Evolutionary conservation across 192 early-diverging fungal genomes (phyloP).

Genomic region (Gonapodya sp.): DNA sequence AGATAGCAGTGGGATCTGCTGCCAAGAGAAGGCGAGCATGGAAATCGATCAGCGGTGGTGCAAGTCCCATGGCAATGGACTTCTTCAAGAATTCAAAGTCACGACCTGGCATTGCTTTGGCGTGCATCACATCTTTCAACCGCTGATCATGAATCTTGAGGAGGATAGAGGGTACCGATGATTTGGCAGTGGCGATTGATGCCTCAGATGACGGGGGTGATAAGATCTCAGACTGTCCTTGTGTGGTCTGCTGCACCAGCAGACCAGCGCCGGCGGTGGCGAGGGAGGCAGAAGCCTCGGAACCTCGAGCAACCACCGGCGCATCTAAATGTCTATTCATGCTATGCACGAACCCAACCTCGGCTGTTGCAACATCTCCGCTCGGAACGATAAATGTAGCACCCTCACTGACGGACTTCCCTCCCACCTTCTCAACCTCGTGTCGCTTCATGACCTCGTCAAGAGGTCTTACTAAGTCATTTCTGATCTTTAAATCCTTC

Average conservation of each 20-base stretch:
- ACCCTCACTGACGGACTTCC: neutral
- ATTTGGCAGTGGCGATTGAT: constrained; percentile 19
- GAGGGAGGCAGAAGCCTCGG: neutral
- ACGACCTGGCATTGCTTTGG: constrained; percentile 62
- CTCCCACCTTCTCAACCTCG: constrained; percentile 3
- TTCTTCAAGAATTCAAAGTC: constrained; percentile 55
- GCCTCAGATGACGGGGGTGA: neutral
- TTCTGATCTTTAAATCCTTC: constrained; percentile 39
- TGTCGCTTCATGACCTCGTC: constrained; percentile 10
- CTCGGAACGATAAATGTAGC: constrained; percentile 1
- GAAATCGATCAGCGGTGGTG: constrained; percentile 74
- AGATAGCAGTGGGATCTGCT: constrained; percentile 58
- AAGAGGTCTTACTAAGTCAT: constrained; percentile 14
- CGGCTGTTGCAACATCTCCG: constrained; percentile 6
- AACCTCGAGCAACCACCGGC: neutral
- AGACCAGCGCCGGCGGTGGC: neutral
- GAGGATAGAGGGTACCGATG: constrained; percentile 55
- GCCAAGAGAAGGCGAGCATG: constrained; percentile 45
- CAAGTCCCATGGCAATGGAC: constrained; percentile 57
- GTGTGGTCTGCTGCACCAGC: neutral
- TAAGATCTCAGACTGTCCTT: neutral
- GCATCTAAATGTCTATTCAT: neutral
- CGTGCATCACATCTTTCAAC: constrained; percentile 61
- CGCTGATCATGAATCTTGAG: constrained; percentile 74
- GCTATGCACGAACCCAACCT: neutral